Percentiles rank a stretch among this genome's conserved stretches.
phyloP scores from a whole-genome alignment of 176 grass and related monocot species.

The Cenchrus purpureus region DNA sequence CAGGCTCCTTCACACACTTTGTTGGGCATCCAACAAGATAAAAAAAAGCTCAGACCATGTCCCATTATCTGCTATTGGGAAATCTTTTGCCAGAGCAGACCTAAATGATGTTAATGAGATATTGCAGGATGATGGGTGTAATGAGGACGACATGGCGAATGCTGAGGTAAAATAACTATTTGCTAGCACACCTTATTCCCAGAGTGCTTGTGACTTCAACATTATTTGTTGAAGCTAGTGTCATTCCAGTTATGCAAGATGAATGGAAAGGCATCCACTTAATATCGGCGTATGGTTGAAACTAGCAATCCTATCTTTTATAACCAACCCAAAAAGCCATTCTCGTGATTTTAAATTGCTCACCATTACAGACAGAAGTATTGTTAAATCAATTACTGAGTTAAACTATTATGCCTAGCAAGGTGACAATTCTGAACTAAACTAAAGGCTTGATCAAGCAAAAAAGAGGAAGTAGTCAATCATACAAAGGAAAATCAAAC shows the following conservation, averaged over 20 bases:
- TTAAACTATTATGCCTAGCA: too few species aligned
- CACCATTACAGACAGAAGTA: too few species aligned
- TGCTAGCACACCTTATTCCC: neutral
- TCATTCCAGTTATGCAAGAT: neutral
- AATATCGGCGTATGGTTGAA: neutral
- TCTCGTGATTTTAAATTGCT: too few species aligned
- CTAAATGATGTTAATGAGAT: slow-evolving; percentile 62
- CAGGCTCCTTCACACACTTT: slow-evolving; percentile 67
- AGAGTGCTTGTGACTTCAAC: neutral
- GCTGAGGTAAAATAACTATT: slow-evolving; percentile 55
- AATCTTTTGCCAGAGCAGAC: slow-evolving; percentile 15
- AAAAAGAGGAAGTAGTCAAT: too few species aligned
- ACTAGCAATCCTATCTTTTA: neutral
- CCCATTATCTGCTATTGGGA: slow-evolving; percentile 56
- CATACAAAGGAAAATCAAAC: too few species aligned
- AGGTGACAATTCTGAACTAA: too few species aligned
- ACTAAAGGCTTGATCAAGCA: too few species aligned
- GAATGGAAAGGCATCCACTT: neutral
- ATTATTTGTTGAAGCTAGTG: neutral
- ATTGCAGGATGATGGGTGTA: slow-evolving; percentile 64
- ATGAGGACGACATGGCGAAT: slow-evolving; percentile 60
- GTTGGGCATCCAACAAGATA: slow-evolving; percentile 55
- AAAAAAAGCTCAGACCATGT: slow-evolving; percentile 36
- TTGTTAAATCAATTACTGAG: too few species aligned
- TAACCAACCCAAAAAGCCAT: neutral